These are phyloP conservation scores for Saturnispora besseyi DNA, from an alignment of 805 yeast genomes.

Conservation along the genomic window DNA sequence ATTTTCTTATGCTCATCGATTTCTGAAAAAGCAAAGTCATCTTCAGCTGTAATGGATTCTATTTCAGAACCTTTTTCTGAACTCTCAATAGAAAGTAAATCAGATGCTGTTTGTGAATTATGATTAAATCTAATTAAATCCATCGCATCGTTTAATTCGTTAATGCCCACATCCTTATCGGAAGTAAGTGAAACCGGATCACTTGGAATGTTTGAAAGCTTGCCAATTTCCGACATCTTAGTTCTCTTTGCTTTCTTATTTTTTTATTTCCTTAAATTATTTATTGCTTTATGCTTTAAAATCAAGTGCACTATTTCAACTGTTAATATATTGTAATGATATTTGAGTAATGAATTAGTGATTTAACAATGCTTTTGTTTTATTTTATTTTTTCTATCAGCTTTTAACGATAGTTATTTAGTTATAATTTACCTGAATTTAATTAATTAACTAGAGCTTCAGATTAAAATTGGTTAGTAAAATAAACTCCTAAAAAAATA, in stretches of 20 bases:
- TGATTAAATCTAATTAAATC: background rate
- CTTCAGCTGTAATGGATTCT: background rate
- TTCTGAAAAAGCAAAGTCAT: background rate
- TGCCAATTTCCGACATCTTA: background rate
- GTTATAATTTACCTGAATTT: background rate
- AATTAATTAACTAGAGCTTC: no score
- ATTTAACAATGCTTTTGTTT: background rate
- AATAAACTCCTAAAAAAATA: background rate
- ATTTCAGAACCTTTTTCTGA: background rate
- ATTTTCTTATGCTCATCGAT: conserved; percentile 2
- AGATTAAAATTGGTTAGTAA: background rate
- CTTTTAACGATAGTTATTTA: background rate
- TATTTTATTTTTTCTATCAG: background rate
- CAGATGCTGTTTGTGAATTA: background rate
- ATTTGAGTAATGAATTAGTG: background rate
- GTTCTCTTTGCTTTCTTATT: background rate
- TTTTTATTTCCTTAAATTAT: background rate
- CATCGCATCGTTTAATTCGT: background rate
- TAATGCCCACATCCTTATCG: background rate
- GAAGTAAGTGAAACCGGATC: background rate
- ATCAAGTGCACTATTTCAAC: no score
- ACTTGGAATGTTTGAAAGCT: background rate
- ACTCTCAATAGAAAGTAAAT: background rate
- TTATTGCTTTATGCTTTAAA: background rate
- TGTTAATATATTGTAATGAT: background rate